phyloP scores from a whole-genome alignment of 192 early-diverging fungal genomes.

The Rhizoclosmatium globosum region DNA sequence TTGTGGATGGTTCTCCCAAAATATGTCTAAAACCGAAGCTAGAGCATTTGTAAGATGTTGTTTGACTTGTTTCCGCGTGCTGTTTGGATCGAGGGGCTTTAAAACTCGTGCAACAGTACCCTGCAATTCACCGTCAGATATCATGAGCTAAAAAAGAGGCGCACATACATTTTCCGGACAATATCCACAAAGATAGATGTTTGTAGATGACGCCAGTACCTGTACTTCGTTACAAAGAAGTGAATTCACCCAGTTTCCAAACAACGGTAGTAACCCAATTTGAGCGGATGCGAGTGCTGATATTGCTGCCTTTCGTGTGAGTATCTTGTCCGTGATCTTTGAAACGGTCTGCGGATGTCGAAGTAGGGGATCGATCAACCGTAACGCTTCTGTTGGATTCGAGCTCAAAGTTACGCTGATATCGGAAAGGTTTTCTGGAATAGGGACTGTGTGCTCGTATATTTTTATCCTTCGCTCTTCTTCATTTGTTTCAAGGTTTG shows the following conservation, averaged over 20 bases:
- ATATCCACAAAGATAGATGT: conserved; percentile 15
- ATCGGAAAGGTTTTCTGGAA: neutral
- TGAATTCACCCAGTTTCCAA: conserved; percentile 29
- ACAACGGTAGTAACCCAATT: conserved; percentile 7
- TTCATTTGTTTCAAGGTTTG: conserved; percentile 2
- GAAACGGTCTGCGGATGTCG: neutral
- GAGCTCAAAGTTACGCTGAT: neutral
- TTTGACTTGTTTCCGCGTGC: no score
- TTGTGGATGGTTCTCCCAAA: no score
- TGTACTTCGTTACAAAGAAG: neutral
- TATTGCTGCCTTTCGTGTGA: conserved; percentile 9
- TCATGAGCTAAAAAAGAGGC: no score
- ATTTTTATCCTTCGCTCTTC: conserved; percentile 14
- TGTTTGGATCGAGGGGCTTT: no score
- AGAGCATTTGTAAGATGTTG: no score
- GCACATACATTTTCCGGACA: no score
- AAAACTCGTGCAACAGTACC: no score
- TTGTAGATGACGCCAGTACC: conserved; percentile 7
- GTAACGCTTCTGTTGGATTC: neutral
- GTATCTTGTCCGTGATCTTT: conserved; percentile 14
- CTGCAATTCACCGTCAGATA: no score
- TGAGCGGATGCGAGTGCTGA: neutral
- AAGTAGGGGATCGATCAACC: neutral
- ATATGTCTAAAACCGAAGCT: no score
- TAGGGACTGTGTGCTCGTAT: conserved; percentile 14